Base-by-base conservation (phyloP, 495 filamentous ascomycete species). In the Tuber borchii region DNA sequence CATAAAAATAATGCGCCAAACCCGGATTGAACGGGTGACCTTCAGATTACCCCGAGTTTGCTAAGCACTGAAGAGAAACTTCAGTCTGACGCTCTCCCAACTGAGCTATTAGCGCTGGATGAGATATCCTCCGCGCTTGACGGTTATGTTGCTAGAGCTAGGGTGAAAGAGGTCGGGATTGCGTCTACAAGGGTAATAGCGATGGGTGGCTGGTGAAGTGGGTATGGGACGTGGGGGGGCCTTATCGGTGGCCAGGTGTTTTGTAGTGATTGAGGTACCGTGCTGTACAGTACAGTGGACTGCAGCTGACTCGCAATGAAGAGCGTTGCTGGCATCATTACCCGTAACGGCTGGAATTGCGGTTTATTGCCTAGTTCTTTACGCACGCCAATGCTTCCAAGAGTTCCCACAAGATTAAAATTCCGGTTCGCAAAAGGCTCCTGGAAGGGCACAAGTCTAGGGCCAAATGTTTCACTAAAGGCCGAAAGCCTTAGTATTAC, bases 41-140 rank as follows among this genome's bases (percentile, higher is more conserved):
- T 76, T 77, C 73, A 71, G 75, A 77, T 77, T 65, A 71, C 73
- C 69, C 74, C 61, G 56, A 65, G 56, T 65, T 34, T 34, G 14
- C 26, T 65, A 34, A 65, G 56, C 12, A 65, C 56, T 16, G 44
- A 31, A 48, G 65, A 56, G n/a, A 76, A 22, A 76, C 75, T 70
- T 76, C 75, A 76, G 75, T 77, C 75, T 76, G 75, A 77, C 75
- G 75, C 75, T 76, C 75, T 76, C 75, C 61, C 73, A 76, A 56
- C 75, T 77, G 75, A 77, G 74, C 74, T 76, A 76, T 76, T 76
- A 76, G 74, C 75, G 73, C 75, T 44, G 70, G 61, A 46, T 45
- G 7, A 3, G 2, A 26, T 17, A 17, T 1, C 1, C 10, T 14
- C 1, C 0, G n/a, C 0, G 10, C 22, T 61, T 31, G n/a, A 22